Conservation (phyloP, 371 early-diverging fungal species). For the Paraphysoderma sedebokerense region DNA sequence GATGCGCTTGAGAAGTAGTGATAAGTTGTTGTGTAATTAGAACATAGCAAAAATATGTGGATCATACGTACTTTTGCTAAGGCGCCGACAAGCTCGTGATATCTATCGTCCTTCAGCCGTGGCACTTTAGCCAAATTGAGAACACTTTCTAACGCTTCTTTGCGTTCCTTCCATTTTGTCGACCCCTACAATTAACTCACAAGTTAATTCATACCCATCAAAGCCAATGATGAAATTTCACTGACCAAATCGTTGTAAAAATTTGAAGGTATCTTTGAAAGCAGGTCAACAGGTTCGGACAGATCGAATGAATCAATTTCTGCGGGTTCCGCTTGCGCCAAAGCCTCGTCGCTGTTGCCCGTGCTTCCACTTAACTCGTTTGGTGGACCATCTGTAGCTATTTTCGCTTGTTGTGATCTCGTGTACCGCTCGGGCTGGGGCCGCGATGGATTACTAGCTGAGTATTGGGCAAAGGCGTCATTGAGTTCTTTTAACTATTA, state of each 20-base stretch:
- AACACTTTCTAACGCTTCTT: conserved; percentile 69
- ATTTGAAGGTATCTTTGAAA: conserved; percentile 57
- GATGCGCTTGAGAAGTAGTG: conserved; percentile 27
- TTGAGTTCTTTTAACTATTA: conserved; percentile 71
- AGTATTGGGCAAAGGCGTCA: conserved; percentile 58
- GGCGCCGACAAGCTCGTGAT: conserved; percentile 57
- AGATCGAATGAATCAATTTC: conserved; percentile 60
- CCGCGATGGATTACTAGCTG: conserved; percentile 24
- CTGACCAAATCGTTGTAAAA: conserved; percentile 51
- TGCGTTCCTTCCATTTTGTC: conserved; percentile 89
- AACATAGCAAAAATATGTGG: neutral
- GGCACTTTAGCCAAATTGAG: conserved; percentile 47
- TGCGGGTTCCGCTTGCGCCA: conserved; percentile 27
- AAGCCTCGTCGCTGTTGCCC: conserved; percentile 14
- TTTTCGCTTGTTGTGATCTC: neutral
- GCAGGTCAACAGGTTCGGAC: conserved; percentile 77
- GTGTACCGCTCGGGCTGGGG: conserved; percentile 19
- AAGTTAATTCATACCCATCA: neutral
- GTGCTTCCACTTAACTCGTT: neutral
- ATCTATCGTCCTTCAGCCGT: conserved; percentile 58
- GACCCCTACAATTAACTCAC: conserved; percentile 28
- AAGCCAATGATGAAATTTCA: neutral
- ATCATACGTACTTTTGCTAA: conserved; percentile 47
- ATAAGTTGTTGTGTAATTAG: neutral
- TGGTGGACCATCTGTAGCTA: neutral